Base-by-base conservation (phyloP, 139 green algal genomes). In the Nannochloris sp. region DNA sequence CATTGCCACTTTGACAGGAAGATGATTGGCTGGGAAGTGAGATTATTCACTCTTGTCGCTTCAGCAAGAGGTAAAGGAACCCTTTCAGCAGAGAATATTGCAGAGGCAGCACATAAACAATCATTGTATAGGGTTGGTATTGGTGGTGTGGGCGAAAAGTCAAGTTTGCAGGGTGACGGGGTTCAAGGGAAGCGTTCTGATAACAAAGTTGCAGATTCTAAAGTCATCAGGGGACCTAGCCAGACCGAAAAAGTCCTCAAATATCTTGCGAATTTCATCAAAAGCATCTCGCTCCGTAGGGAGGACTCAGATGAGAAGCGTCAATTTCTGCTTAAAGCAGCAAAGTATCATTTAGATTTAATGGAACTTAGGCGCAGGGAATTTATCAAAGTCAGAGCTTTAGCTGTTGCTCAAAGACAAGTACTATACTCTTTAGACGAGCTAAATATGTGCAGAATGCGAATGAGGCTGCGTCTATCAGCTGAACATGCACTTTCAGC, bases 391-490 rank as follows among this genome's bases (percentile, higher is more conserved):
- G 69, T 71, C 3, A 71, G 81, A 1, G 64, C 71, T 4, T 25
- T 83, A 18, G 49, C 48, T 5, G 61, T 81, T 23, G 73, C 81
- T 3, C 88, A 95, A 75, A 78, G 88, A 24, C 50, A 54, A 25
- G 37, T 83, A 56, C 80, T 96, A 72, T 86, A 91, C 53, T 85
- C 85, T 5, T 75, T 83, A 19, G 90, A 96, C 57, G 90, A 96
- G 79, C 79, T 96, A 62, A 73, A 70, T 11, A 94, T 95, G 90
- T 69, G 64, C 8, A 74, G 63, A n/a, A 79, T 81, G 70, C 71
- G 87, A 16, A 83, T 95, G n/a, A 75, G 69, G 57, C 48, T 81
- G 46, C 60, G 66, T 9, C 21, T 19, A 16, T 57, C 71, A 8
- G 31, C 48, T n/a, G 58, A 76, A 50, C 11, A 40, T 9, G 34